These are phyloP conservation scores for Ilex paraguariensis DNA, from an alignment of 305 asterid species.

Conservation along the genomic window DNA sequence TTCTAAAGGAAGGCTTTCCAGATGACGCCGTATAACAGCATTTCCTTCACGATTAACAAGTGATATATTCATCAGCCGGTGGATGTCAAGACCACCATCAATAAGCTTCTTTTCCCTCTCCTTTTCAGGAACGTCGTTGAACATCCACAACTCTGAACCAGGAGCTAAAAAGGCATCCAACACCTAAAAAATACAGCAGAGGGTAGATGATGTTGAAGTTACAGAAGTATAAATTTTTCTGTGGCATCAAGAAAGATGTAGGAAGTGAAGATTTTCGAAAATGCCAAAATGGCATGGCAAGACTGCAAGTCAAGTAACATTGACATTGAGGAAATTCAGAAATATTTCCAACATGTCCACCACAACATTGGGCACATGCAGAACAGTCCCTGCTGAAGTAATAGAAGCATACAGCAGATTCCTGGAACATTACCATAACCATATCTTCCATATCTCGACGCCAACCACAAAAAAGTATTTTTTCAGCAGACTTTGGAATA, in stretches of 20 bases:
- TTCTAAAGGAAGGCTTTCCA: slow-evolving; percentile 90
- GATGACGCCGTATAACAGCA: slow-evolving; percentile 85
- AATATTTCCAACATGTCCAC: slow-evolving; percentile 19
- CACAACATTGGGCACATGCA: slow-evolving; percentile 26
- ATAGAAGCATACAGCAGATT: slow-evolving; percentile 34
- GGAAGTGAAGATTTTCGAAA: slow-evolving; percentile 13
- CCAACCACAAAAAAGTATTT: slow-evolving; percentile 97
- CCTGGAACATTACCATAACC: slow-evolving; percentile 66
- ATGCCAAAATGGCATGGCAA: slow-evolving; percentile 2
- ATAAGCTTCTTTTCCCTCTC: slow-evolving; percentile 70
- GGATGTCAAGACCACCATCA: slow-evolving; percentile 80
- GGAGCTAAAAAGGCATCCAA: slow-evolving; percentile 87
- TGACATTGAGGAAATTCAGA: slow-evolving; percentile 17
- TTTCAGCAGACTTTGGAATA: slow-evolving; percentile 62
- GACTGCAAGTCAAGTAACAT: slow-evolving; percentile 17
- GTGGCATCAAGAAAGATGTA: neutral
- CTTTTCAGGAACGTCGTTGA: slow-evolving; percentile 77
- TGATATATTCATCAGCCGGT: slow-evolving; percentile 54
- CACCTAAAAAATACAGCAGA: slow-evolving; percentile 43
- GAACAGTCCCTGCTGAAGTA: slow-evolving; percentile 23
- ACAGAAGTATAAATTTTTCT: neutral
- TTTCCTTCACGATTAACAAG: slow-evolving; percentile 86
- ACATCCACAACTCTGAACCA: slow-evolving; percentile 91
- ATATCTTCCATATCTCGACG: slow-evolving; percentile 96
- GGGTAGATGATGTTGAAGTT: slow-evolving; percentile 5